Evolutionary conservation across 2,329 filamentous ascomycete genomes (phyloP), one percentile per base, ranked within the genome.

Genomic region (Chrysoporthe cubensis): DNA sequence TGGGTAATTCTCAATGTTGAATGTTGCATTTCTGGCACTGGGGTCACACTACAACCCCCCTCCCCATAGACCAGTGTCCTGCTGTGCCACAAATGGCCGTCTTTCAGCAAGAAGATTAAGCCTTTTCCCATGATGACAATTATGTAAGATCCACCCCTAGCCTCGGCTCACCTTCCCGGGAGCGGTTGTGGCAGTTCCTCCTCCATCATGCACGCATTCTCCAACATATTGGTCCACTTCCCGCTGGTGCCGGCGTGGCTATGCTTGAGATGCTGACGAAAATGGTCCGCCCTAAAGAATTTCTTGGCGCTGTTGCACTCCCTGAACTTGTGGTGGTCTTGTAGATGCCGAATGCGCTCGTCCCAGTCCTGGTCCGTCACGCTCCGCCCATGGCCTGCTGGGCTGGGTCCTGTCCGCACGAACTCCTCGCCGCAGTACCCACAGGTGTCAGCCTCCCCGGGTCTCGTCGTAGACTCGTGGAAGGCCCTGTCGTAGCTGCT

Each of bases 291-390:
- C 48, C 96, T 88, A 82, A 92, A 99, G 79, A 99, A 99, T 78
- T 98, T 98, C 84, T 99, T 99, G 73, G 92, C 91, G 75, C 96
- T 94, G 78, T 99, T 99, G 86, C 96, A 99, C 81, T 98, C 96
- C 71, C 94, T 89, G 77, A 97, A 99, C 77, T 99, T 99, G 83
- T 99, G 96, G 71, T 94, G 88, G 74, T 92, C 90, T 75, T 94
- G 94, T 65, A 99, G 82, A 81, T 99, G 96, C 66, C 92, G 90
- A 65, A 94, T 89, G 67, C 96, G 90, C 70, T 88, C 85, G 64
- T 97, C 92, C 94, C 94, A 97, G 76, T 98, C 92, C 64, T 93
- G 88, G 5, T 94, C 91, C 52, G 92, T 97, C 32, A 90, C 79
- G 34, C 81, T 78, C 52, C 80, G 79, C 60, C 81, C 75, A 34